phyloP scores from a whole-genome alignment of 2,329 filamentous ascomycete species.

The Epichloe gansuensis region DNA sequence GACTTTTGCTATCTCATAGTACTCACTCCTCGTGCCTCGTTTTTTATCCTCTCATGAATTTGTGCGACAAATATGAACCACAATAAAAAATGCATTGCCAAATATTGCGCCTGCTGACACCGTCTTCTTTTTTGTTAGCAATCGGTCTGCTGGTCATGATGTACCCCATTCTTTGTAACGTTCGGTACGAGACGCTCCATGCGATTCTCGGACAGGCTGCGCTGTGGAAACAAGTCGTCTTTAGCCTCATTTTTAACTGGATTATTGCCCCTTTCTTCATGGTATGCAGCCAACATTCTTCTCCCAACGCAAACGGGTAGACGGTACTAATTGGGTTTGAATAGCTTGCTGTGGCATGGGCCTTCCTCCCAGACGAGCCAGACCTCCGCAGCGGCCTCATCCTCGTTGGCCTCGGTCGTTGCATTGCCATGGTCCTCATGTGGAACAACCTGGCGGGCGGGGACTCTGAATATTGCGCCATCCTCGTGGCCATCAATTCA shows the following conservation, averaged over 20 bases:
- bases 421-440: slow-evolving; percentile 75
- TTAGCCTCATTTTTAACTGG: slow-evolving; percentile 73
- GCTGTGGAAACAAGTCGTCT: slow-evolving; percentile 67
- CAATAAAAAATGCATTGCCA: too few relatives aligned
- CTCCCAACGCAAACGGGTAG: background rate
- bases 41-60: too few relatives aligned
- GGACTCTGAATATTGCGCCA: slow-evolving; percentile 70
- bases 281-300: slow-evolving; percentile 31
- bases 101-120: too few relatives aligned
- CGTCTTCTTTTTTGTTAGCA: slow-evolving; percentile 30
- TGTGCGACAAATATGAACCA: too few relatives aligned
- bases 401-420: slow-evolving; percentile 71
- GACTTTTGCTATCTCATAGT: too few relatives aligned
- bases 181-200: slow-evolving; percentile 65
- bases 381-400: slow-evolving; percentile 56
- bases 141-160: slow-evolving; percentile 81
- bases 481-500: slow-evolving; percentile 64
- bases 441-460: slow-evolving; percentile 63
- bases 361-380: slow-evolving; percentile 46
- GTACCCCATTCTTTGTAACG: slow-evolving; percentile 85
- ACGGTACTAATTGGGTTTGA: background rate
- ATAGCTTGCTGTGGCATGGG: slow-evolving; percentile 54
- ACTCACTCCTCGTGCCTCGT: too few relatives aligned
- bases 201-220: slow-evolving; percentile 44
- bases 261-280: slow-evolving; percentile 71